phyloP scores from a whole-genome alignment of 441 rosid genomes.

The Erodium moschatum region DNA sequence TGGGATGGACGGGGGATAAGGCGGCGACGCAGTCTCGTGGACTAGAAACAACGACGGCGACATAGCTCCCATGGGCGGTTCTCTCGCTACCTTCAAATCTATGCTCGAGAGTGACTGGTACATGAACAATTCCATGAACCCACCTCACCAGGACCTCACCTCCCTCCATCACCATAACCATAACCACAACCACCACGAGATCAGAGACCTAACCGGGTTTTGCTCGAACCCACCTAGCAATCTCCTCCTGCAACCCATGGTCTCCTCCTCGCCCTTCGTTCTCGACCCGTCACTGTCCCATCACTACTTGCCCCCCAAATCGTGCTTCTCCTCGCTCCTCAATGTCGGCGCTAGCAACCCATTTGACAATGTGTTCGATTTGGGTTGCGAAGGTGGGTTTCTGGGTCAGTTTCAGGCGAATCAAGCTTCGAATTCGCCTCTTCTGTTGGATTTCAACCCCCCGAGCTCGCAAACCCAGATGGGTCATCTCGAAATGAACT shows the following conservation, averaged over 20 bases:
- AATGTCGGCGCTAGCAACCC: conserved; percentile 43
- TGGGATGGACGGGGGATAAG: conserved; percentile 51
- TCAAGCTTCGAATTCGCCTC: conserved; percentile 24
- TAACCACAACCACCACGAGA: conserved; percentile 36
- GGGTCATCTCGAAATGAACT: conserved; percentile 31
- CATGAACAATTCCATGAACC: conserved; percentile 18
- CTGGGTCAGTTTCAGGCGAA: conserved; percentile 35
- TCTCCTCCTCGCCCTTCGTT: conserved; percentile 44
- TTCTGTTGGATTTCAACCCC: conserved; percentile 32
- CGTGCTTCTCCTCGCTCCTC: conserved; percentile 44
- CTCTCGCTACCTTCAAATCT: conserved; percentile 41
- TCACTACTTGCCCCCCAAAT: conserved; percentile 35
- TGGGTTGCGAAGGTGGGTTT: conserved; percentile 44
- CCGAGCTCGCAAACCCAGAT: conserved; percentile 24
- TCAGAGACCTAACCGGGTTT: conserved; percentile 36
- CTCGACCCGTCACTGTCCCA: conserved; percentile 47
- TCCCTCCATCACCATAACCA: no score
- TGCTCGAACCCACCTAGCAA: conserved; percentile 27
- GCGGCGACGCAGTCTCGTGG: conserved; percentile 52
- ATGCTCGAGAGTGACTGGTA: conserved; percentile 70
- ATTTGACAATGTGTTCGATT: conserved; percentile 48
- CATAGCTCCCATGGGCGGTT: conserved; percentile 22
- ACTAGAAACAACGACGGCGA: conserved; percentile 29
- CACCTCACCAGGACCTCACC: conserved; percentile 40
- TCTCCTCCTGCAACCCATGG: conserved; percentile 36